These are phyloP conservation scores for Lentinus tigrinus DNA, from an alignment of 768 basidiomycete genomes.

Conservation along the genomic window DNA sequence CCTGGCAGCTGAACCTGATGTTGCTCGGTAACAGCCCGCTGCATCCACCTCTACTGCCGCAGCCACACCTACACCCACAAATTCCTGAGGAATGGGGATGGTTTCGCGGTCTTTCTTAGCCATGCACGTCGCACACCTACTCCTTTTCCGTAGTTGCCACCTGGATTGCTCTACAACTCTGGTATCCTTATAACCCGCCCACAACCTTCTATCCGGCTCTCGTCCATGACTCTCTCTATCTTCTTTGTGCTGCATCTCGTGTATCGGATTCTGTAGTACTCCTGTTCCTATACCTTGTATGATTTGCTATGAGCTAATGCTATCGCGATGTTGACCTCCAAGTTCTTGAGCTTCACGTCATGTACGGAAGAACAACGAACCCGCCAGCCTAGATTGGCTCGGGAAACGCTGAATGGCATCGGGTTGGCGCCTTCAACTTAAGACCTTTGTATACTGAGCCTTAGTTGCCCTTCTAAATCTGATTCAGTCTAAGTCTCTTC, in stretches of 20 bases:
- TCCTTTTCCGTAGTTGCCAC: conserved; percentile 20
- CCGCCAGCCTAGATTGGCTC: too few relatives aligned
- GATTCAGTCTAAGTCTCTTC: too few relatives aligned
- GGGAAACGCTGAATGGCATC: too few relatives aligned
- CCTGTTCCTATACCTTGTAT: conserved; percentile 8
- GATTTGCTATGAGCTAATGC: conserved; percentile 10
- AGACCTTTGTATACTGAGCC: too few relatives aligned
- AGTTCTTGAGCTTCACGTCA: too few relatives aligned
- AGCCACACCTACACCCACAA: conserved; percentile 14
- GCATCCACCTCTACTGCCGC: background rate
- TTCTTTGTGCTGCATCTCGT: conserved; percentile 1
- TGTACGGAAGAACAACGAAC: too few relatives aligned
- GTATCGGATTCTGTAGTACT: conserved; percentile 17
- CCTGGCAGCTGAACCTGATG: background rate
- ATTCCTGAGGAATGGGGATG: too few relatives aligned
- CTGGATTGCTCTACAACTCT: conserved; percentile 27
- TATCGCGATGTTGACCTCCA: conserved; percentile 1
- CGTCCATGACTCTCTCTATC: background rate
- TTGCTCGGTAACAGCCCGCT: background rate
- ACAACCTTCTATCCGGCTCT: background rate
- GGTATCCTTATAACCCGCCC: conserved; percentile 29
- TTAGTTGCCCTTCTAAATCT: too few relatives aligned
- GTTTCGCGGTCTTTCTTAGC: background rate
- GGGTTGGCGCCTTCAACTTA: too few relatives aligned
- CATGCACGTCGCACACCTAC: background rate